A percentile compares a stretch with the other conserved stretches of the same genome.
Conservation (phyloP, 345 rosid species). For the Diplotaxis tenuifolia region DNA sequence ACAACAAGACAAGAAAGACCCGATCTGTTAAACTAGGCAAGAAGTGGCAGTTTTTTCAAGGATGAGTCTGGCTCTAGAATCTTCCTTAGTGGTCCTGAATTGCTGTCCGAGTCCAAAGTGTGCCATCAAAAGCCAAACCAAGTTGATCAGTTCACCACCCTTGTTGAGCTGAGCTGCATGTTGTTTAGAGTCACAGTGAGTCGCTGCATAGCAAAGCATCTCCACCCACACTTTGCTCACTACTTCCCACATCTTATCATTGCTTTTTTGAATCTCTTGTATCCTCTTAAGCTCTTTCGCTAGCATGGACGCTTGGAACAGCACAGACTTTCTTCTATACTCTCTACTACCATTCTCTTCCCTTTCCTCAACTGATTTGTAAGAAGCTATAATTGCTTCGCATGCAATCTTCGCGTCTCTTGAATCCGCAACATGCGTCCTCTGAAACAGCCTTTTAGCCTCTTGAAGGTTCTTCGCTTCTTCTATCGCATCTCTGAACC, state of each 20-base stretch:
- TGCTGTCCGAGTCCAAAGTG: slow-evolving; percentile 55
- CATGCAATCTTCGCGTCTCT: background rate
- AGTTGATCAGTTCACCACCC: slow-evolving; percentile 51
- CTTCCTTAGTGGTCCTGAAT: slow-evolving; percentile 36
- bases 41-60: background rate
- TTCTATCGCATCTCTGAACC: background rate
- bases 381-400: background rate
- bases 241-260: slow-evolving; percentile 13
- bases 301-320: slow-evolving; percentile 48
- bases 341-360: background rate
- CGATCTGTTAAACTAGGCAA: background rate
- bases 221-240: slow-evolving; percentile 32
- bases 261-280: background rate
- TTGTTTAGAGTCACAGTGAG: slow-evolving; percentile 16
- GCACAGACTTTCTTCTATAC: slow-evolving; percentile 32
- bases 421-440: background rate
- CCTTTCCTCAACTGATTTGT: background rate
- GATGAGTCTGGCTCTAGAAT: slow-evolving; percentile 37
- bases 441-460: background rate
- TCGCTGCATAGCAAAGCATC: slow-evolving; percentile 30
- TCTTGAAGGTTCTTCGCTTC: background rate
- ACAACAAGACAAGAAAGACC: background rate
- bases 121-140: slow-evolving; percentile 53
- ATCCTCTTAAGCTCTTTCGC: slow-evolving; percentile 39
- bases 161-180: slow-evolving; percentile 44